These are phyloP conservation scores for Pseudogymnoascus sp. DNA, from an alignment of 2,329 filamentous ascomycete genomes.

Conservation along the genomic window DNA sequence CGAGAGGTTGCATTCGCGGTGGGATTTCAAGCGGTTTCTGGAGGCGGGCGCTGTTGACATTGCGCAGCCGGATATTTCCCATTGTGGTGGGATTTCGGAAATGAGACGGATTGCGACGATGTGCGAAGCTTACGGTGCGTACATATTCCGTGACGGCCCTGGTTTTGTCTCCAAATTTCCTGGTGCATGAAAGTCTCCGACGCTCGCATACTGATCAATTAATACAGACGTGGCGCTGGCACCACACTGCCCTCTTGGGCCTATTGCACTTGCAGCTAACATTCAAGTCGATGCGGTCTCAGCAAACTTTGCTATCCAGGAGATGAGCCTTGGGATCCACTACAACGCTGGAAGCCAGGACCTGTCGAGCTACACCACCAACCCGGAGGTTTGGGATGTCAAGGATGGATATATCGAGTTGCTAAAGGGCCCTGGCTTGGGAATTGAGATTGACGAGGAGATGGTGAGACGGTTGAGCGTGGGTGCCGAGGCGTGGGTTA, in stretches of 20 bases:
- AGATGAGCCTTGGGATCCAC: conserved; percentile 74
- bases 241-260: conserved; percentile 65
- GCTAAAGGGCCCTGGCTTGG: conserved; percentile 52
- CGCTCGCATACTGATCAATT: background rate
- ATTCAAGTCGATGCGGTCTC: conserved; percentile 55
- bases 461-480: conserved; percentile 50
- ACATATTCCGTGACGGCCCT: background rate
- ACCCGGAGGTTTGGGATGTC: conserved; percentile 57
- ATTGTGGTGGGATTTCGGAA: conserved; percentile 66
- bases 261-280: conserved; percentile 63
- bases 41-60: conserved; percentile 61
- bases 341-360: conserved; percentile 63
- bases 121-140: conserved; percentile 62
- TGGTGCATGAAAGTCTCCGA: background rate
- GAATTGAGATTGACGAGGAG: conserved; percentile 65
- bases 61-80: conserved; percentile 63
- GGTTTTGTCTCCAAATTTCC: conserved; percentile 1
- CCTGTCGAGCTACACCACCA: conserved; percentile 56
- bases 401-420: conserved; percentile 57
- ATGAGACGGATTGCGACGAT: conserved; percentile 60
- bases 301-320: conserved; percentile 63
- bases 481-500: conserved; percentile 54
- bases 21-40: conserved; percentile 66
- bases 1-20: conserved; percentile 62
- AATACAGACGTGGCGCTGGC: conserved; percentile 48